Base-by-base conservation (phyloP, 1,284 basidiomycete genomes). In the Taiwanofungus camphoratus region DNA sequence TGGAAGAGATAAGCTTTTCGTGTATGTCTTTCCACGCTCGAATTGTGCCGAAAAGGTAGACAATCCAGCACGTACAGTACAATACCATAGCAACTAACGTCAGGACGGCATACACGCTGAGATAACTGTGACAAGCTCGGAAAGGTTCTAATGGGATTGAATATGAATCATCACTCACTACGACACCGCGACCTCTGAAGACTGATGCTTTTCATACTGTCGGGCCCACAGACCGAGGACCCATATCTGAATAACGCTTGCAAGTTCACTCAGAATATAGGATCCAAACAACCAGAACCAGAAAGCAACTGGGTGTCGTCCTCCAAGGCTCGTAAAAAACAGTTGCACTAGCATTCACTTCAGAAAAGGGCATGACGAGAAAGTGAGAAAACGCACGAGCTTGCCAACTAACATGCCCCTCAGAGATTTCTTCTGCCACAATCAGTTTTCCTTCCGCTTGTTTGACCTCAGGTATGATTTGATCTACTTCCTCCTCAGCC, bases 11-110 rank as follows among this genome's bases (percentile, higher is more conserved):
- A 18, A 89, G 71, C 33, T 63, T 61, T 32, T 63, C 55, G 53
- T 87, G 85, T 6, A 87, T 71, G 15, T 59, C 61, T 41, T 70
- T 66, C 2, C 79, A 79, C 2, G 83, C 83, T 34, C 69, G 65
- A 53, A 66, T 48, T 27, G 66, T 58, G 6, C 73, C 73, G 21
- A 64, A 55, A 20, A 73, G 59, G 54, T 64, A 71, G 18, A 65
- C 51, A 4, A 60, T 46, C 20, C 62, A 57, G 3, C 55, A 57
- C n/a, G 52, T 36, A 15, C 57, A 50, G 39, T 63, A 66, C 3
- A 58, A 26, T 5, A 51, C 30, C 27, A 67, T 50, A 11, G 53
- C 54, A 5, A 54, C 16, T 1, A 63, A 4, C 23, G 75, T 58
- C 37, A 69, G 60, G 9, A 61, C 43, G 13, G 64, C 51, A 52